These are phyloP conservation scores for Pleurotus giganteus DNA, from an alignment of 768 basidiomycete species.

Conservation along the genomic window DNA sequence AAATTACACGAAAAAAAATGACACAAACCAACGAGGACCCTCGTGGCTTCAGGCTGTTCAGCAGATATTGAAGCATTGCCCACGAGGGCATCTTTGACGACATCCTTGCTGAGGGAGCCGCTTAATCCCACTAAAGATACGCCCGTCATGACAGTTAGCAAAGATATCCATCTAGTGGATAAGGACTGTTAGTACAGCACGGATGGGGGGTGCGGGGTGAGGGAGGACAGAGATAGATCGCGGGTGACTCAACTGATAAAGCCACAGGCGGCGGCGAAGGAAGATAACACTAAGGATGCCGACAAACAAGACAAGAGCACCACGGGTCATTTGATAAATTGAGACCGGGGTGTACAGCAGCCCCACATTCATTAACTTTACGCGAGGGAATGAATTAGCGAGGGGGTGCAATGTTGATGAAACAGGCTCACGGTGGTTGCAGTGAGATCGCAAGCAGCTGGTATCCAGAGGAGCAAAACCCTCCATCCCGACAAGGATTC, in stretches of 20 bases:
- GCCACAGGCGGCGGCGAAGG: constrained; percentile 78
- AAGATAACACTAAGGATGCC: constrained; percentile 90
- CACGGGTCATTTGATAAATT: constrained; percentile 96
- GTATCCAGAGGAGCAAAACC: constrained; percentile 79
- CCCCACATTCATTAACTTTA: constrained; percentile 88
- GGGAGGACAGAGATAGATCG: constrained; percentile 8
- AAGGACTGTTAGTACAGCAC: constrained; percentile 7
- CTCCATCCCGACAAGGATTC: constrained; percentile 64
- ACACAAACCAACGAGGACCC: constrained; percentile 72
- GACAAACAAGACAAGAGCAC: constrained; percentile 92
- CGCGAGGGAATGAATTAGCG: constrained; percentile 29
- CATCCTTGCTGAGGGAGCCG: constrained; percentile 83
- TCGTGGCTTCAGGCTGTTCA: constrained; percentile 63
- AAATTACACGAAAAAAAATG: constrained; percentile 12
- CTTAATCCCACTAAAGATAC: constrained; percentile 85
- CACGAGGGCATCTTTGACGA: constrained; percentile 46
- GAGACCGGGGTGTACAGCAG: constrained; percentile 95
- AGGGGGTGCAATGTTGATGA: constrained; percentile 13
- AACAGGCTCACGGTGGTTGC: constrained; percentile 74
- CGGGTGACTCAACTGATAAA: constrained; percentile 69
- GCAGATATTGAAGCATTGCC: constrained; percentile 35
- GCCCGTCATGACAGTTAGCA: constrained; percentile 84
- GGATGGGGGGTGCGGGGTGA: not conserved
- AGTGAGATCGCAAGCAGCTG: constrained; percentile 86
- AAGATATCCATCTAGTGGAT: constrained; percentile 75